Base-by-base conservation (phyloP, 1,139 yeast genomes). In the Geotrichum europaeum region DNA sequence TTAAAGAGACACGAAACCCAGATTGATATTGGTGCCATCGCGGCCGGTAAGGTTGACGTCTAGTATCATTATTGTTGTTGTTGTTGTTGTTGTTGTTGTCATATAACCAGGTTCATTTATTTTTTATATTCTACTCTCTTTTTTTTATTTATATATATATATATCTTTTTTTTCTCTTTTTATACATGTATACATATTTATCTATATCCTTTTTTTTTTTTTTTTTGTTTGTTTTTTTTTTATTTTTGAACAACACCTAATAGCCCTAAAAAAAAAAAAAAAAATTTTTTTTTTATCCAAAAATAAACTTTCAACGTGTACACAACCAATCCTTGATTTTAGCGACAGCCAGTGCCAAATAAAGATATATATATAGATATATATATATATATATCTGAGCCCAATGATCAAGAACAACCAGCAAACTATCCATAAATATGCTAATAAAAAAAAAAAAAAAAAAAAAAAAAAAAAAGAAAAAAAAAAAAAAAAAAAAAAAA, bases 1-100 rank as follows among this genome's bases (percentile, higher is more conserved):
- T 40, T 36, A 20, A 51, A 49, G 15, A 20, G 56, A 13, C 59
- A 52, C 3, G 59, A 40, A 24, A 18, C 34, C 10, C 51, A 53
- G 28, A 43, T 53, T 15, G 51, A 59, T 47, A 51, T 55, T 55
- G 61, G 61, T 22, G 61, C 61, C 4, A 55, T 59, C 22, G 61
- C 61, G 3, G 61, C 61, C n/a, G 61, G 61, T 18, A 32, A 34
- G 56, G 40, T 25, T 40, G 20, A 5, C 7, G 6, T 24, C 53
- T 30, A 28, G 53, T 24, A 24, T 51, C 9, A 45, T 54, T 28
- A 45, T 47, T 45, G 22, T 18, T 49, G 13, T 13, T 25, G 10
- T 28, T 28, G 18, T 52, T 32, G 9, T 43, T 20, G 12, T 20
- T 45, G n/a, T 45, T 20, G 12, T 20, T 45, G n/a, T 45, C 15